Evolutionary conservation across 257 asterid genomes (phyloP), one percentile per base, ranked within the genome.

Genomic region (Hygrophila difformis): DNA sequence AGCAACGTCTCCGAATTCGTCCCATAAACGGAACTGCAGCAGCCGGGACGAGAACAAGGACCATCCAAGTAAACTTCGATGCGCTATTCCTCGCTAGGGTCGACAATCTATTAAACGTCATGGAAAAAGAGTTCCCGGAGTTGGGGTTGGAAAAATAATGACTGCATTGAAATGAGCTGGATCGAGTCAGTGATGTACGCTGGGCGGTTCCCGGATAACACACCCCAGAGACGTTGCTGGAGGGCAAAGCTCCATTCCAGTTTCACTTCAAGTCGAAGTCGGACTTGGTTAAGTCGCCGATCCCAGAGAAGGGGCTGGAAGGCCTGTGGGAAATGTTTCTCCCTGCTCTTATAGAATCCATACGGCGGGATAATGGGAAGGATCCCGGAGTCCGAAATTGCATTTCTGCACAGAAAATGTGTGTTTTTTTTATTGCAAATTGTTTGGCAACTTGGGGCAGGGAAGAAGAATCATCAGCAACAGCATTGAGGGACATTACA

Each of bases 151-250:
- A 51, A 18, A 28, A 22, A 55, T n/a, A 43, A 12, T 1, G 44
- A 55, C 29, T 43, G 53, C 36, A 33, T 33, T 0, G 61, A 55
- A 36, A 55, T 55, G 61, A 55, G 61, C n/a, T 55, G 61, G 61
- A 44, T 55, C 11, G 44, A 55, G 17, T 55, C 61, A 4, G 61
- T 55, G 17, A 2, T 55, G 18, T 55, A 55, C 19, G 15, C 44
- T 18, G 61, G 61, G 0, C 31, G 8, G 37, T 20, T 31, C 13
- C 61, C 61, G 17, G 31, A 23, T 1, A 55, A 33, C 16, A 55
- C 61, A 36, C 35, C 23, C 45, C 53, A 4, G 51, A 44, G 7
- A 17, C 44, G 43, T 44, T 55, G 14, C 51, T 55, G 33, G 43
- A 55, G 5, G 61, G 41, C 1, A 55, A 55, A 19, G 49, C 61